Conservation (phyloP, 768 basidiomycete species). For the Leccinellum luteum region DNA sequence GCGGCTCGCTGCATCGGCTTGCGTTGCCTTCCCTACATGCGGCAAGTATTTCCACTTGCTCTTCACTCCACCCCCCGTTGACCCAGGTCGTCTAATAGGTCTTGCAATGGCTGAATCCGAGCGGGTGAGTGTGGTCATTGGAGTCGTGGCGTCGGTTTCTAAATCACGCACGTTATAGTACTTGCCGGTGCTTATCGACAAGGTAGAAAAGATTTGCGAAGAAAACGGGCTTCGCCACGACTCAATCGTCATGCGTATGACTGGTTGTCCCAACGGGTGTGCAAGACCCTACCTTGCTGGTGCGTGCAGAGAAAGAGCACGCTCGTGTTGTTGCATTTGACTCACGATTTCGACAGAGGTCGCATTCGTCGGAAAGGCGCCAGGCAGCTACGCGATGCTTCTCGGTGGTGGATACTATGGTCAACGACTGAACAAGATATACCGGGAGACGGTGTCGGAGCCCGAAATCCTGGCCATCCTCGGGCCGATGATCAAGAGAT, state of each 20-base stretch:
- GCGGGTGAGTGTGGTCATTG: slow-evolving; percentile 39
- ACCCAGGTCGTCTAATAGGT: slow-evolving; percentile 31
- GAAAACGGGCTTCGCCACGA: slow-evolving; percentile 92
- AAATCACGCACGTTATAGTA: slow-evolving; percentile 57
- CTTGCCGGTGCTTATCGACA: slow-evolving; percentile 87
- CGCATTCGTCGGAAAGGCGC: slow-evolving; percentile 96
- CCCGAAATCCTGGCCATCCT: slow-evolving; percentile 90
- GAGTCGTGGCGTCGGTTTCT: slow-evolving; percentile 25
- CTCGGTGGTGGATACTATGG: slow-evolving; percentile 96
- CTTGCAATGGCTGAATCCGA: slow-evolving; percentile 81
- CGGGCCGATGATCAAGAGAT: slow-evolving; percentile 89
- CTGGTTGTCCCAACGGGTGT: slow-evolving; percentile 93
- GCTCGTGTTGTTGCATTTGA: background rate
- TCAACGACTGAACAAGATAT: slow-evolving; percentile 94
- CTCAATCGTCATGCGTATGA: slow-evolving; percentile 98
- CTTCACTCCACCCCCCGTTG: background rate
- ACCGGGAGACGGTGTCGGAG: slow-evolving; percentile 86
- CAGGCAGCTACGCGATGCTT: slow-evolving; percentile 89
- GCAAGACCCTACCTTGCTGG: slow-evolving; percentile 91
- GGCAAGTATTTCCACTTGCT: slow-evolving; percentile 36
- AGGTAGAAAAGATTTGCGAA: slow-evolving; percentile 93
- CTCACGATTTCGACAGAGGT: slow-evolving; percentile 54
- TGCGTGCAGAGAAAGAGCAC: slow-evolving; percentile 28
- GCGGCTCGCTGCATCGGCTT: slow-evolving; percentile 88
- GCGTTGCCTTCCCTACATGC: slow-evolving; percentile 97